phyloP scores from a whole-genome alignment of 2,329 filamentous ascomycete species.

The Epichloe hybrida region DNA sequence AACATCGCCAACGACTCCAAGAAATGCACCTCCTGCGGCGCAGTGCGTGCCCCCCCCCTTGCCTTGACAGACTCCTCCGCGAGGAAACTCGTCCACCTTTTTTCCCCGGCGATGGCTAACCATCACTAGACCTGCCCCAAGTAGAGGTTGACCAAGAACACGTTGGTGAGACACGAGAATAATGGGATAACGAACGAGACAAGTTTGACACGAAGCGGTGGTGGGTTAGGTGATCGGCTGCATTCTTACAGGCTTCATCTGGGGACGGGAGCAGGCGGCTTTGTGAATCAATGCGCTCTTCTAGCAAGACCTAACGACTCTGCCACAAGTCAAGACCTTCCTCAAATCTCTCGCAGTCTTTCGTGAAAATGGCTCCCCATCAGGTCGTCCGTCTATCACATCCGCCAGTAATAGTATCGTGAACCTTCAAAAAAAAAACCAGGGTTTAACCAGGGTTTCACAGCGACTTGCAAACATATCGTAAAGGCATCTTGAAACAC shows the following conservation, averaged over 20 bases:
- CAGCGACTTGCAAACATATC: not conserved
- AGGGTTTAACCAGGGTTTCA: not conserved
- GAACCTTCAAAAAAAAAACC: not conserved
- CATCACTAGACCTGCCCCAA: conserved; percentile 18
- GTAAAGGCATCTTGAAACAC: not conserved
- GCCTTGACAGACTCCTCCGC: too few relatives aligned
- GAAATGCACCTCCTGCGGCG: conserved; percentile 42
- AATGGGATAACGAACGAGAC: too few relatives aligned
- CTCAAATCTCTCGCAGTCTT: too few relatives aligned
- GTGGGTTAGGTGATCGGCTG: rapidly evolving
- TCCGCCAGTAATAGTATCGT: not conserved
- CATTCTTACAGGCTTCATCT: too few relatives aligned
- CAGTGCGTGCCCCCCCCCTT: conserved; percentile 31
- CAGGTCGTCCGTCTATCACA: too few relatives aligned
- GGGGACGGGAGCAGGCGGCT: too few relatives aligned
- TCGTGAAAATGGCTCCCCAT: too few relatives aligned
- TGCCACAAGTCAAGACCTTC: too few relatives aligned
- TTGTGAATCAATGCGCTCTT: too few relatives aligned
- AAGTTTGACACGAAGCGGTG: not conserved
- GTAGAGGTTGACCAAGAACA: too few relatives aligned
- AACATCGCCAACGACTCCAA: conserved; percentile 31
- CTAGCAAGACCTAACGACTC: too few relatives aligned
- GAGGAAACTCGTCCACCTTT: not conserved
- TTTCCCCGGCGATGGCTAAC: not conserved
- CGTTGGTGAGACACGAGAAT: too few relatives aligned